phyloP scores from a whole-genome alignment of 176 grass and related monocot genomes.

The Oryza nivara region DNA sequence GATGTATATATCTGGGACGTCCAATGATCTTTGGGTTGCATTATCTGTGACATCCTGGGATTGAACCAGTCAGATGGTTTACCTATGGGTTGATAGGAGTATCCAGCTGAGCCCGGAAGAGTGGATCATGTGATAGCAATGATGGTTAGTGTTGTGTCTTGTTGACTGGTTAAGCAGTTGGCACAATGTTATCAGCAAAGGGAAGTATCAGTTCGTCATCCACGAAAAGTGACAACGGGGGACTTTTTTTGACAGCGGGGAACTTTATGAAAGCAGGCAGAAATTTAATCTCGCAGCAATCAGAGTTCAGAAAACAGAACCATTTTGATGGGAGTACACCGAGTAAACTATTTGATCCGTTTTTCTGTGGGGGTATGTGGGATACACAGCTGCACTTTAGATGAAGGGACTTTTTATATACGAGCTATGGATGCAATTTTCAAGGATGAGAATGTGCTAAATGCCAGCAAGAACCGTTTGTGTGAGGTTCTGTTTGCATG shows the following conservation, averaged over 20 bases:
- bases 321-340: not conserved
- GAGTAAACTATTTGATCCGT: slow-evolving; percentile 8
- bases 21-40: slow-evolving; percentile 88
- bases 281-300: slow-evolving; percentile 1
- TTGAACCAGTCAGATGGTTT: slow-evolving; percentile 37
- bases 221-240: not conserved
- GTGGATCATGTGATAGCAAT: not conserved
- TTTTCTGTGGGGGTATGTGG: not conserved
- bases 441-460: not conserved
- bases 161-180: not conserved
- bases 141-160: not conserved
- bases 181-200: not conserved
- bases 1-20: slow-evolving; percentile 94
- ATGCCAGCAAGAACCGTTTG: slow-evolving; percentile 6
- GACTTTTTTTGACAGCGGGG: not conserved
- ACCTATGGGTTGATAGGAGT: not conserved
- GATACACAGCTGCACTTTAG: slow-evolving; percentile 12
- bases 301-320: not conserved
- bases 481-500: not conserved
- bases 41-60: slow-evolving; percentile 95
- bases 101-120: not conserved
- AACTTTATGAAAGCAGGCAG: not conserved
- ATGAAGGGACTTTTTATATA: not conserved
- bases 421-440: not conserved
- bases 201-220: not conserved